Base-by-base conservation (phyloP, 352 stramenopile genomes). In the Globisporangium solare region DNA sequence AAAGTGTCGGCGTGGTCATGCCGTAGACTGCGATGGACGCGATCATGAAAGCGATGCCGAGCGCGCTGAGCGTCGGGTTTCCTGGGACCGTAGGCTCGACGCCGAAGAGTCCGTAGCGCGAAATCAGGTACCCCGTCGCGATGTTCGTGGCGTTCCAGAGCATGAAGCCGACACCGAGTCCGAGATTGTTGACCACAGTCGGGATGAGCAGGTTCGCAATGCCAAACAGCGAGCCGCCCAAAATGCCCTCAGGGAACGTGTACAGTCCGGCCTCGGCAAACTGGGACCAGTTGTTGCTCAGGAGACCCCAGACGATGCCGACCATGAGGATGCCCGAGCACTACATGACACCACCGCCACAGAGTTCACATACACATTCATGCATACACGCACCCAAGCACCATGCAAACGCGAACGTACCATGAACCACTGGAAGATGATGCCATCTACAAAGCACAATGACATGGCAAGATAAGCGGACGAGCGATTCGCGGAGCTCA, bases 361-460 rank as follows among this genome's bases (percentile, higher is more conserved):
- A 64, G 22, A 53, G 45, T 52, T 8, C 66, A 22, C 18, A 37
- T 51, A 22, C 15, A 57, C 3, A n/a, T 22, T 18, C 21, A 3
- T 32, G 21, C 3, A n/a, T 22, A 31, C 21, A 3, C 43, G 21
- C 7, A 27, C 24, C 2, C 24, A 27, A 22, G 7, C 11, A 14
- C 3, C 37, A 15, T 14, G 0, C 15, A 41, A 8, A 12, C n/a
- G 10, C 4, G 6, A 48, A 60, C 73, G 48, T 45, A 89, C 82
- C 83, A 94, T 94, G 61, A 92, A 92, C 83, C 83, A 94, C 62
- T 94, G 83, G 66, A 91, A 94, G 59, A 94, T 89, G 57, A 94
- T 92, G 32, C 83, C 83, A 60, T 94, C 83, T 89, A 39, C 52
- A 68, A 68, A 51, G 56, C 31, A 31, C 24, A 27, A 27, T 27